Evolutionary conservation across 2,329 filamentous ascomycete genomes (phyloP), one percentile per base, ranked within the genome.

Genomic region (Botrytis aclada): DNA sequence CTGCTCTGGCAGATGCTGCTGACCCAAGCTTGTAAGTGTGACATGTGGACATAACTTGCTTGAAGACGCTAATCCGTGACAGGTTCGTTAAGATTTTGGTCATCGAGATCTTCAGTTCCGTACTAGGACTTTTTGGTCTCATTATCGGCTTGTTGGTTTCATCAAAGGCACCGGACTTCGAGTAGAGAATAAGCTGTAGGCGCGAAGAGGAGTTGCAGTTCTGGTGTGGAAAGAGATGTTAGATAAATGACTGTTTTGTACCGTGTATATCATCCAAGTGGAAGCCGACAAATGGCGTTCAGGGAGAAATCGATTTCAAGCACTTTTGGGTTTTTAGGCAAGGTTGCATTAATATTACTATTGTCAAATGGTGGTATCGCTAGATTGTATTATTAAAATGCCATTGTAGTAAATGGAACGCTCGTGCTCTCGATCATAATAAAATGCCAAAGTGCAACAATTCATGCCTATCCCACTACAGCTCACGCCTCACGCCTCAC

Each of bases 1-100:
- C 96, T 77, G 97, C 97, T 66, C 85, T 99, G 78, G 96, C 96
- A 41, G 97, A 99, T 87, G 96, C 97, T 75, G 94, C 96, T 25
- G 96, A 99, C 82, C 88, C 93, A 60, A 92, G 89, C 75, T 87
- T 99, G 93, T 97, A 87, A 80, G 94, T 87, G 25, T 54, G 18
- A n/a, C 41, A 7, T 20, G 25, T n/a, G 3, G 37, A 61, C 51
- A 5, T 22, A 37, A 25, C 8, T 8, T 54, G 10, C 20, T n/a
- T 16, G 20, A 65, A 64, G 20, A 56, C 70, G 41, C 74, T 80
- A 74, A 80, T 73, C 45, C 69, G 29, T 29, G 29, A 3, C 75
- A 97, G 95, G 71, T 99, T 99, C 84, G 95, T 99, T 84, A 98
- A 97, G 86, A 97, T 99, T 78, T 90, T 99, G 70, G 95, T 99